phyloP scores from a whole-genome alignment of 2,329 filamentous ascomycete genomes.

The Trichoderma sp. region DNA sequence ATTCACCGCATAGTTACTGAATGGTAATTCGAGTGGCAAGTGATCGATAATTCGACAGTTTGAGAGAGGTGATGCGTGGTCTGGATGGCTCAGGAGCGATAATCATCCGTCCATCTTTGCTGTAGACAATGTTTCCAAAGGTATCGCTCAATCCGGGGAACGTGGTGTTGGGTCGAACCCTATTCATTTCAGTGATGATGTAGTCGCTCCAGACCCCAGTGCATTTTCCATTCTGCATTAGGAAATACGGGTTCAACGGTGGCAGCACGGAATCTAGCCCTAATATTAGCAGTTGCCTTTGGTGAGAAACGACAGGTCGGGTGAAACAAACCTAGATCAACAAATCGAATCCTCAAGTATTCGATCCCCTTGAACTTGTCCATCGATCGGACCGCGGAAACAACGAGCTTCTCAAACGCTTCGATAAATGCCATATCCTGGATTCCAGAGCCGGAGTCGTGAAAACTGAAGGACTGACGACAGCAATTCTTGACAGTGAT shows the following conservation, averaged over 20 bases:
- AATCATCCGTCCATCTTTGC: constrained; percentile 58
- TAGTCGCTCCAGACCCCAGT: constrained; percentile 70
- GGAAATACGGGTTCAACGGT: constrained; percentile 70
- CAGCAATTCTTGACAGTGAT: constrained; percentile 74
- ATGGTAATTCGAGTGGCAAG: constrained; percentile 41
- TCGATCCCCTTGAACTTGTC: constrained; percentile 57
- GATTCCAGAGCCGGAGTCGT: constrained; percentile 66
- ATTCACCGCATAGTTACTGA: constrained; percentile 26
- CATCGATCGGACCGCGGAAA: constrained; percentile 61
- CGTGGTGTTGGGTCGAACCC: constrained; percentile 54
- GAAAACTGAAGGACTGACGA: constrained; percentile 51
- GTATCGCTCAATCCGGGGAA: constrained; percentile 64
- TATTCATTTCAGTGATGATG: constrained; percentile 60
- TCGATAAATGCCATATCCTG: constrained; percentile 70
- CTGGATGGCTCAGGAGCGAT: constrained; percentile 55
- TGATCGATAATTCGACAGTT: constrained; percentile 56
- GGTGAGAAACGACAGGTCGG: not conserved
- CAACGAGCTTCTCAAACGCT: constrained; percentile 66
- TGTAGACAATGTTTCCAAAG: constrained; percentile 58
- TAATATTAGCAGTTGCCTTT: not conserved
- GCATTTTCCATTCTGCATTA: constrained; percentile 57
- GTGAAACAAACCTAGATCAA: constrained; percentile 59
- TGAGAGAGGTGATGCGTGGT: constrained; percentile 53
- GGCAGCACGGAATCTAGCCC: constrained; percentile 63
- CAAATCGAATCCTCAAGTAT: constrained; percentile 68